phyloP scores from a whole-genome alignment of 768 basidiomycete genomes.

The Boletus sp. region DNA sequence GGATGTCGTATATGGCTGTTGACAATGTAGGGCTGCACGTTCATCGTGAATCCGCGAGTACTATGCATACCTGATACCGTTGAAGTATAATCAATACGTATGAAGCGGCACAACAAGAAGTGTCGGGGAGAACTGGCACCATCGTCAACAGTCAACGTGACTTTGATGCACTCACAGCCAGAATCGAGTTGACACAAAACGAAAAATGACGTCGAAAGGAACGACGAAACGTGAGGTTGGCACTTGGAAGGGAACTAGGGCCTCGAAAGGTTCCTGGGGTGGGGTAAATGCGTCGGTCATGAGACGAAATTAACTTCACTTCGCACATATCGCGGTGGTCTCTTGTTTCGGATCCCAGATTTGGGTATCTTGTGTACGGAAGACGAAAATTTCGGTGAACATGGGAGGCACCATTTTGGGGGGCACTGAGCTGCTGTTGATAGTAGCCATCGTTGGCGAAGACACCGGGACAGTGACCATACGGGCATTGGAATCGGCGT shows the following conservation, averaged over 20 bases:
- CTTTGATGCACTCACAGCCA: background rate
- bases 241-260: background rate
- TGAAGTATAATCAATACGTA: background rate
- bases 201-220: background rate
- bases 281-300: background rate
- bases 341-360: background rate
- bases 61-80: background rate
- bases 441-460: background rate
- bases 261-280: background rate
- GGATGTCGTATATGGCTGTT: background rate
- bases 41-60: background rate
- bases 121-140: background rate
- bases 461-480: background rate
- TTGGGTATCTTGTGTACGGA: background rate
- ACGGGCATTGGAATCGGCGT: background rate
- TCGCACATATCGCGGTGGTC: background rate
- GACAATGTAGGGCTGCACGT: background rate
- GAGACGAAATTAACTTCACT: background rate
- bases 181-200: background rate
- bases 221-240: background rate
- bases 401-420: background rate
- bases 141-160: no score
- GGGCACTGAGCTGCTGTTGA: background rate
- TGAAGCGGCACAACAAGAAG: background rate
- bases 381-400: background rate